Evolutionary conservation across 2,329 filamentous ascomycete species (phyloP), one percentile per base, ranked within the genome.

Genomic region (Reticulascus tulasneorum): DNA sequence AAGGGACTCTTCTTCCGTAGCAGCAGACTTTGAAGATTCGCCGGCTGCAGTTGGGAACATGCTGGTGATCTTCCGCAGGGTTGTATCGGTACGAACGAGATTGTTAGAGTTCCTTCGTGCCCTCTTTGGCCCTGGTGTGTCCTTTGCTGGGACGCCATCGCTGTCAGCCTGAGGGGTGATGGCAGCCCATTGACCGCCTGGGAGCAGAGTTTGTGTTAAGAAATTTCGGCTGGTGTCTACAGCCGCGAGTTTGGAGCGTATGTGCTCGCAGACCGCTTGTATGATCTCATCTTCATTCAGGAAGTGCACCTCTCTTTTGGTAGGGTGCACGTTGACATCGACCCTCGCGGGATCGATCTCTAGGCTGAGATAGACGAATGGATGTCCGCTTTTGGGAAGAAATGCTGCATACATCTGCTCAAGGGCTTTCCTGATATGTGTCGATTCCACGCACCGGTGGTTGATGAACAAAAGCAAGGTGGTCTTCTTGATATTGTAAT

Each of bases 281-380:
- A 93, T 84, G 29, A 98, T 94, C 50, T 98, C 93, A 46, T 98
- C 93, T 57, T 98, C 93, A 44, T 97, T 95, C 16, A 98, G 71
- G 51, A 98, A 97, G 53, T 97, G 93, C 15, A 98, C 93, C 56
- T 98, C 91, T 33, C 88, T 76, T 60, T 98, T 98, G 0, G 93
- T 98, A 0, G 93, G 93, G 59, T 98, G 93, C 1, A 98, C 85
- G 50, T 98, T 98, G 54, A 98, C 94, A 58, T 98, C 93, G 5
- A 98, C 88, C 35, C 91, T 75, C 18, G 84, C 79, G 2, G 93
- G 91, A 49, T 97, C 90, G 38, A 98, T 94, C 41, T 95, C 86
- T 3, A 98, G 73, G 54, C 84, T 93, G 18, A 98, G 71, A 54
- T 98, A 98, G 38, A 91, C 71, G 56, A 97, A 98, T 0, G 93